Conservation (phyloP, 495 filamentous ascomycete genomes). For the Lepraria neglecta region DNA sequence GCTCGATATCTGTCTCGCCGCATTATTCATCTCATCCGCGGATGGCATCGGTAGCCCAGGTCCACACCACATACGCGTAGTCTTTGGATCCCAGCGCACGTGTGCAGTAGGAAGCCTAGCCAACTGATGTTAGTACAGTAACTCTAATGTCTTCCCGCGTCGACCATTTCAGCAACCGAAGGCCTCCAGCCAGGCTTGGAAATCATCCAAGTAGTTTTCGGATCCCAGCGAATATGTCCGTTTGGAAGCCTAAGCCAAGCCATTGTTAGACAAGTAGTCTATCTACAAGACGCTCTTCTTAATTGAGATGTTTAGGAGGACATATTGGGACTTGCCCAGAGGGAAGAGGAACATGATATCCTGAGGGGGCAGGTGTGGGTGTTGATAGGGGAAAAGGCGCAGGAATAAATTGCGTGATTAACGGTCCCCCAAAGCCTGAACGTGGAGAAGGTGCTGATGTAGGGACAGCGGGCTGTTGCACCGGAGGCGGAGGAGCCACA, state of each 20-base stretch:
- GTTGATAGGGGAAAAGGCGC: too few relatives aligned
- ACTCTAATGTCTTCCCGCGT: neutral
- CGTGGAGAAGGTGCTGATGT: too few relatives aligned
- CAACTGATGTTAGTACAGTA: neutral
- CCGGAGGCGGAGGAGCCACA: too few relatives aligned
- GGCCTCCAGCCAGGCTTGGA: neutral
- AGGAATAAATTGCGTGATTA: too few relatives aligned
- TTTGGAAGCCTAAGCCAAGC: neutral
- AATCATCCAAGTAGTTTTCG: neutral
- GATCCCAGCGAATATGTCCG: neutral
- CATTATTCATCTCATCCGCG: neutral
- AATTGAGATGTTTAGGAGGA: too few relatives aligned
- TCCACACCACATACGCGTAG: neutral
- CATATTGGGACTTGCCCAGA: too few relatives aligned
- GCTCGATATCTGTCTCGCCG: neutral
- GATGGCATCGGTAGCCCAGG: slow-evolving; percentile 1
- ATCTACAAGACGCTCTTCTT: too few relatives aligned
- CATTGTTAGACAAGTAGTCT: neutral
- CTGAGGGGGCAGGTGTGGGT: too few relatives aligned
- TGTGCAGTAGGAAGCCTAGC: neutral
- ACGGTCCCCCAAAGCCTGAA: too few relatives aligned
- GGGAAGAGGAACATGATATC: too few relatives aligned
- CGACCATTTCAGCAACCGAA: neutral
- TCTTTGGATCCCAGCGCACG: neutral
- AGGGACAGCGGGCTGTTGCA: too few relatives aligned